Evolutionary conservation across 352 stramenopile species (phyloP).

Genomic region (Globisporangium acanthophoron): DNA sequence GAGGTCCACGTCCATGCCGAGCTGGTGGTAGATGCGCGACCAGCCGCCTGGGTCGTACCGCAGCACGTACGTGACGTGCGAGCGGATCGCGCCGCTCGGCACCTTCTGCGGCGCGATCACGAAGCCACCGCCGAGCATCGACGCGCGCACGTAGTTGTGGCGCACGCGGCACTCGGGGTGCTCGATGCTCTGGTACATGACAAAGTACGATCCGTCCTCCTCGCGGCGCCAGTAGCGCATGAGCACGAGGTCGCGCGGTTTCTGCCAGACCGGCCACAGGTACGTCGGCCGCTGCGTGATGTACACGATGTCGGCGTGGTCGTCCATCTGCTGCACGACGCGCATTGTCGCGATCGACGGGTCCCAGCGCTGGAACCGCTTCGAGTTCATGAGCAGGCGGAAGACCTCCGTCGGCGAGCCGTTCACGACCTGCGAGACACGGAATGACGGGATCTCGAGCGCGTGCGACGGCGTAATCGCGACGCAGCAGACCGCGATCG

Average conservation of each 20-base stretch:
- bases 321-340: conserved; percentile 81
- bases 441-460: conserved; percentile 81
- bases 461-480: conserved; percentile 62
- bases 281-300: conserved; percentile 80
- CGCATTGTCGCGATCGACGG: conserved; percentile 72
- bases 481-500: conserved; percentile 61
- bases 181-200: conserved; percentile 88
- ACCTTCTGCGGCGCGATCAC: conserved; percentile 84
- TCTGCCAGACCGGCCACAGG: conserved; percentile 84
- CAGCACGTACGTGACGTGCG: conserved; percentile 77
- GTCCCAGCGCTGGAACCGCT: conserved; percentile 82
- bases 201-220: conserved; percentile 87
- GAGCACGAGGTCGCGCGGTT: conserved; percentile 78
- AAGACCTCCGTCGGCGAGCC: conserved; percentile 83
- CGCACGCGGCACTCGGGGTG: conserved; percentile 82
- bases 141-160: conserved; percentile 83
- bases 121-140: conserved; percentile 73
- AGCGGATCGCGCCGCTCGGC: conserved; percentile 68
- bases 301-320: conserved; percentile 88
- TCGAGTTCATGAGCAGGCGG: conserved; percentile 78
- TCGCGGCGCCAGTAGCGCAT: conserved; percentile 87
- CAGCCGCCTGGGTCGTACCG: conserved; percentile 78
- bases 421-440: conserved; percentile 81
- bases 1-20: conserved; percentile 87
- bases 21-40: conserved; percentile 81